Evolutionary conservation across 2,329 filamentous ascomycete genomes (phyloP).

Genomic region (Aschersonia sp.): DNA sequence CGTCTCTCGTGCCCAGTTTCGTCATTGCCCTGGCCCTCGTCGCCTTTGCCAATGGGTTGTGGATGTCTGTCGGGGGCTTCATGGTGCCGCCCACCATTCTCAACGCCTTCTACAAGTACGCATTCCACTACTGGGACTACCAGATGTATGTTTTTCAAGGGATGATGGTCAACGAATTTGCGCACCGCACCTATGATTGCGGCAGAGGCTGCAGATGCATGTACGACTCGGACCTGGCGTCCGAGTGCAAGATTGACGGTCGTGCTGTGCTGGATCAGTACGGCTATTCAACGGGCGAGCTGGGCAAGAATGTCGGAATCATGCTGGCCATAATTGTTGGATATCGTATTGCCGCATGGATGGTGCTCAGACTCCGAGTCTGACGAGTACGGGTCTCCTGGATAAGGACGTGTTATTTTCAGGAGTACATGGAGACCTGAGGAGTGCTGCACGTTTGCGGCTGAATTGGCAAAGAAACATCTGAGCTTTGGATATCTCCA

Average conservation of each 20-base stretch:
- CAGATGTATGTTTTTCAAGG: slow-evolving; percentile 78
- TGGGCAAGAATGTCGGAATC: slow-evolving; percentile 68
- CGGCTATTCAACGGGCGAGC: slow-evolving; percentile 51
- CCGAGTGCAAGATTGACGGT: slow-evolving; percentile 55
- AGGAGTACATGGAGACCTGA: neutral
- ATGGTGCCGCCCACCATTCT: slow-evolving; percentile 58
- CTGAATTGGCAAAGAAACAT: no score
- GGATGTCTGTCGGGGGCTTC: slow-evolving; percentile 81
- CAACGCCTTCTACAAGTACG: slow-evolving; percentile 77
- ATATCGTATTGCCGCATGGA: slow-evolving; percentile 40
- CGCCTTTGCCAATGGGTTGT: slow-evolving; percentile 77
- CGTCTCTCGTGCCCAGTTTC: slow-evolving; percentile 61
- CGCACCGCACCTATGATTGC: slow-evolving; percentile 39
- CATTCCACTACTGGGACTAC: slow-evolving; percentile 82
- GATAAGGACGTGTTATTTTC: neutral
- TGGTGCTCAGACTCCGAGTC: slow-evolving; percentile 30
- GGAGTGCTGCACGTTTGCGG: neutral
- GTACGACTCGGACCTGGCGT: slow-evolving; percentile 42
- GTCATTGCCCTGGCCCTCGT: slow-evolving; percentile 67
- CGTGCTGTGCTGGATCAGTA: slow-evolving; percentile 56
- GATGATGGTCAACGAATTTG: slow-evolving; percentile 89
- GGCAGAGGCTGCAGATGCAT: slow-evolving; percentile 47
- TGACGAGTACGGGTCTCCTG: neutral
- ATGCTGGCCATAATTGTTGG: slow-evolving; percentile 62
- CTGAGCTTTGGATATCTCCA: no score